Evolutionary conservation across 2,329 filamentous ascomycete species (phyloP).

Genomic region (Ceratocystis destructans): DNA sequence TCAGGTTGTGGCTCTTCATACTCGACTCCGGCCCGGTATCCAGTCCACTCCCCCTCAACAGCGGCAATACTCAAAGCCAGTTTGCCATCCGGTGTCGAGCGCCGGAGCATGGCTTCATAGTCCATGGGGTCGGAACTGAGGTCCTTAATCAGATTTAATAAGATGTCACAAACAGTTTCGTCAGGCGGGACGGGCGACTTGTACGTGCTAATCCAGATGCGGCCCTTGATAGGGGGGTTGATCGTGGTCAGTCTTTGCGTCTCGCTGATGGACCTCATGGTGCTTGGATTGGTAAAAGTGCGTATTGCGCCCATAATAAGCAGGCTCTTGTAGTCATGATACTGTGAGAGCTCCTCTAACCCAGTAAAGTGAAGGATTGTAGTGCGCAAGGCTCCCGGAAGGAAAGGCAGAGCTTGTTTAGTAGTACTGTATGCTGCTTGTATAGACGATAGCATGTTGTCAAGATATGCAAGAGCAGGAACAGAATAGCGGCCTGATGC

Average conservation of each 20-base stretch:
- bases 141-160: slow-evolving; percentile 44
- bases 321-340: slow-evolving; percentile 66
- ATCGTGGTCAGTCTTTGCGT: slow-evolving; percentile 49
- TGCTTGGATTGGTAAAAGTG: slow-evolving; percentile 35
- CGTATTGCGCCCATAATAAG: slow-evolving; percentile 61
- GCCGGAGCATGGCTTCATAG: slow-evolving; percentile 21
- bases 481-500: neutral
- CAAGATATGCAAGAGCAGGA: no score
- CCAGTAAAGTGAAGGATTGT: slow-evolving; percentile 50
- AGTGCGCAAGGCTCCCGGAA: slow-evolving; percentile 50
- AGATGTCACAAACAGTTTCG: slow-evolving; percentile 40
- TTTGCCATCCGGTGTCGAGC: slow-evolving; percentile 25
- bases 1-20: slow-evolving; percentile 38
- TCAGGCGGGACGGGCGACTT: slow-evolving; percentile 46
- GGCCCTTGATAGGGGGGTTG: slow-evolving; percentile 58
- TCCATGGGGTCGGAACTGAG: slow-evolving; percentile 24
- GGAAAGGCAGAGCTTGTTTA: slow-evolving; percentile 5
- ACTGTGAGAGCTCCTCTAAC: slow-evolving; percentile 54
- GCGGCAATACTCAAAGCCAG: slow-evolving; percentile 33
- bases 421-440: neutral
- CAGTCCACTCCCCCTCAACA: slow-evolving; percentile 64
- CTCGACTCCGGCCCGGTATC: slow-evolving; percentile 44
- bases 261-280: slow-evolving; percentile 40
- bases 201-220: slow-evolving; percentile 67
- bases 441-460: neutral